Evolutionary conservation across 2,329 filamentous ascomycete genomes (phyloP).

Genomic region (Botrytis paeoniae): DNA sequence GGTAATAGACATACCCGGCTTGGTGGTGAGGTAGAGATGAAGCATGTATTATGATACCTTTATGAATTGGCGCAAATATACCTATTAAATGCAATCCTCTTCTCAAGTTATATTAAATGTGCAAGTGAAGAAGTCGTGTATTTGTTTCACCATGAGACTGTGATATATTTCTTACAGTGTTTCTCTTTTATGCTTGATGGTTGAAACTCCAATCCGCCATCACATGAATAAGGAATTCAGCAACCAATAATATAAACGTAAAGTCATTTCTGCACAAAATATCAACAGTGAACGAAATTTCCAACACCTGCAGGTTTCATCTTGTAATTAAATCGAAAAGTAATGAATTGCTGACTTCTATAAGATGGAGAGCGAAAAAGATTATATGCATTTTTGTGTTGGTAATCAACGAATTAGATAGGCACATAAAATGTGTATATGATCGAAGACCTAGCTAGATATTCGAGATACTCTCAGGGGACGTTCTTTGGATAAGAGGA

Average conservation of each 20-base stretch:
- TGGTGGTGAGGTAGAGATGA: slow-evolving; percentile 7
- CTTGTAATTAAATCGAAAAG: background rate
- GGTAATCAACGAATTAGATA: background rate
- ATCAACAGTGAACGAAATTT: background rate
- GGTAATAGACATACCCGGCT: background rate
- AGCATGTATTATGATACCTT: slow-evolving; percentile 20
- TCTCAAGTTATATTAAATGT: background rate
- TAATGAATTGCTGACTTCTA: background rate
- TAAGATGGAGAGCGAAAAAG: background rate
- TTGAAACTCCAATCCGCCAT: background rate
- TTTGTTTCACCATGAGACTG: background rate
- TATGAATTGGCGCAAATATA: slow-evolving; percentile 5
- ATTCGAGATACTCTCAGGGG: background rate
- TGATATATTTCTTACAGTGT: background rate
- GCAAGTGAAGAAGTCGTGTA: background rate
- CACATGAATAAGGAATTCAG: no score
- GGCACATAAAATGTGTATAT: background rate
- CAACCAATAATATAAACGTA: background rate
- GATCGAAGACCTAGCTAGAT: background rate
- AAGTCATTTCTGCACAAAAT: background rate
- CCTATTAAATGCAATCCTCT: background rate
- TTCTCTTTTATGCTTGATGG: background rate
- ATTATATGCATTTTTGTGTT: background rate
- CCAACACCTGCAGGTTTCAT: background rate
- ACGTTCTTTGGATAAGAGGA: background rate